Evolutionary conservation across 1,284 basidiomycete species (phyloP), one percentile per base, ranked within the genome.

Genomic region (Wolfiporia cocos): DNA sequence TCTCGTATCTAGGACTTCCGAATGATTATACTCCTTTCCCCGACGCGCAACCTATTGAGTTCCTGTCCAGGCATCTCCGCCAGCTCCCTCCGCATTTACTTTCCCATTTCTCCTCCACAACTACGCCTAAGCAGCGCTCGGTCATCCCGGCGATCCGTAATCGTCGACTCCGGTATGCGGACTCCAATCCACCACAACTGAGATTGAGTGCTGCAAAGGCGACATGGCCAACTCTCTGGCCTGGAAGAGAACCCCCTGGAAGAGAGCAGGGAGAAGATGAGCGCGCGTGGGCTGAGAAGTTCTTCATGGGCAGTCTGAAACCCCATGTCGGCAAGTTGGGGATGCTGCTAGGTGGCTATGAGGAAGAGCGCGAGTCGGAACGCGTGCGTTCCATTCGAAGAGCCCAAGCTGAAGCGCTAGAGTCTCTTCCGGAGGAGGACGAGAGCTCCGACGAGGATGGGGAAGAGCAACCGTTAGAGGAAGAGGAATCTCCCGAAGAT

Each of bases 241-340:
- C 71, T 31, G 81, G 81, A 2, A 63, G 62, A 35, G 54, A 57
- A 37, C 65, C 67, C 3, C 55, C 62, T 6, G 76, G 74, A 15
- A 55, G 63, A 29, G 69, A 76, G 49, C 76, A 79, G 49, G 79
- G 66, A 0, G 61, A 63, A 32, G 85, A 87, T 11, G 86, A 90
- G 60, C 73, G 68, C 48, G 64, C 66, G 24, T 90, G 86, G 86
- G 84, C 65, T 2, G 66, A 78, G 39, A 68, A 61, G 15, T 65
- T 69, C 17, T 89, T 90, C 55, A 53, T 88, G 47, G 66, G 67
- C 28, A 82, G 84, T 1, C 18, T 41, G 7, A 68, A 63, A 32
- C 75, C 77, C 43, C 74, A 81, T 49, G 72, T 89, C 14, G 83
- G 82, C 29, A 86, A 84, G 49, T 62, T 89, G 5, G 86, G 78